Conservation (phyloP, 2,329 filamentous ascomycete genomes). For the Venturia asperata region DNA sequence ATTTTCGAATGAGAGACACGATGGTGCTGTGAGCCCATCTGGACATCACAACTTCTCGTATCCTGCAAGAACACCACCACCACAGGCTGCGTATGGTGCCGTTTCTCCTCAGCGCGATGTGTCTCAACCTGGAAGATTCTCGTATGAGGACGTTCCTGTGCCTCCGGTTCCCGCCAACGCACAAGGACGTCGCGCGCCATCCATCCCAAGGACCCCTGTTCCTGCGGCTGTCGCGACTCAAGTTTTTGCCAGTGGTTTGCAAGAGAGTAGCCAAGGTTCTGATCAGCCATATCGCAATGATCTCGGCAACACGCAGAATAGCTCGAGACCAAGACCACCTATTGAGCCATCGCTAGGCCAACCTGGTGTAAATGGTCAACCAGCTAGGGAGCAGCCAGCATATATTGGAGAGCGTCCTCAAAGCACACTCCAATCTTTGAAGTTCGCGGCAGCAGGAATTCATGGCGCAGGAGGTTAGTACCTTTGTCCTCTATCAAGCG, state of each 20-base stretch:
- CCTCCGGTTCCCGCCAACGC: not conserved
- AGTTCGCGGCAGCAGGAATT: conserved; percentile 16
- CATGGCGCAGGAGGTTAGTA: conserved; percentile 10
- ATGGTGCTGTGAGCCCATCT: not conserved
- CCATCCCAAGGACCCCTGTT: not conserved
- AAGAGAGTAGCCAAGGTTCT: not conserved
- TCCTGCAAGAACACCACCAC: conserved; percentile 12
- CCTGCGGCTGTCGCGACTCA: not conserved
- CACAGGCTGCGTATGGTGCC: not conserved
- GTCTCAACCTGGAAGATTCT: not conserved
- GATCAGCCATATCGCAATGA: conserved; percentile 12
- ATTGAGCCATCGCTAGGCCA: conserved; percentile 15
- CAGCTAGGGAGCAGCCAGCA: not conserved
- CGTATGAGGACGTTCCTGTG: conserved; percentile 4
- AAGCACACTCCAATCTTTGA: conserved; percentile 12
- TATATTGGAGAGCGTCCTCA: conserved; percentile 1
- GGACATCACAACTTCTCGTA: conserved; percentile 17
- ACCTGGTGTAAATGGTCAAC: conserved; percentile 10
- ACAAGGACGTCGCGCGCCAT: not conserved
- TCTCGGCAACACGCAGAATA: conserved; percentile 5
- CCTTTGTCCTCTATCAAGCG: no score
- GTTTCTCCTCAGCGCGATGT: conserved; percentile 4
- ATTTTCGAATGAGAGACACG: not conserved
- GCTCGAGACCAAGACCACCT: conserved; percentile 13
- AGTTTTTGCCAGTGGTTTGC: not conserved